Conservation (phyloP, 169 alveolate species). For the Plasmodium yoelii region DNA sequence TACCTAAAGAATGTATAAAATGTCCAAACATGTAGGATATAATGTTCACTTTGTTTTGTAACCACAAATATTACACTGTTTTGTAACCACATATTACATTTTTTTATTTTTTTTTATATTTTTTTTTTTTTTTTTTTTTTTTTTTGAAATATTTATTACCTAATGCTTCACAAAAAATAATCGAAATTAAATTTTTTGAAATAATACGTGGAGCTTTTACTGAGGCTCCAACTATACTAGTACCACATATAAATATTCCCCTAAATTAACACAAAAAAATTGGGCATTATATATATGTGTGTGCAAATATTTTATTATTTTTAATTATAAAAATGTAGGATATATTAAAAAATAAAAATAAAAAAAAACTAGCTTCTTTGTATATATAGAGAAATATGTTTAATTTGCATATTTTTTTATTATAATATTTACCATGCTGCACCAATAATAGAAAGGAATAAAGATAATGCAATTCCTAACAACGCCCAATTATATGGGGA, state of each 20-base stretch:
- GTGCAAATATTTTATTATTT: too few relatives aligned
- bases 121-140: neutral
- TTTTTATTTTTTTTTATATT: too few relatives aligned
- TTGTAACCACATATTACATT: too few relatives aligned
- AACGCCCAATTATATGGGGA: conserved; percentile 90
- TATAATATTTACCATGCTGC: conserved; percentile 93
- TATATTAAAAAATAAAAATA: too few relatives aligned
- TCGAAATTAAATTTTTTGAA: conserved; percentile 97
- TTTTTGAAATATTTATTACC: conserved; percentile 94
- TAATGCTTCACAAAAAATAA: conserved; percentile 99
- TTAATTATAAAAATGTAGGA: too few relatives aligned
- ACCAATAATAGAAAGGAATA: conserved; percentile 95
- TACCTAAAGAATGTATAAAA: conserved; percentile 38
- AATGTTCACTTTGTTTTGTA: too few relatives aligned
- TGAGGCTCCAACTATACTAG: conserved; percentile 98
- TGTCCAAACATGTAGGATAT: neutral
- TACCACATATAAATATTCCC: conserved; percentile 99
- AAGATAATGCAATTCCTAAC: conserved; percentile 93
- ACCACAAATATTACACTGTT: too few relatives aligned
- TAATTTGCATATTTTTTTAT: neutral
- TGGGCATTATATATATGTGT: neutral
- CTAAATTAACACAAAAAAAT: conserved; percentile 69
- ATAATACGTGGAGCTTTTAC: conserved; percentile 99
- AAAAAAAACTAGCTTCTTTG: too few relatives aligned
- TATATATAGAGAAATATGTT: neutral